Base-by-base conservation (phyloP, 1,284 basidiomycete genomes). In the Pascua sp. region DNA sequence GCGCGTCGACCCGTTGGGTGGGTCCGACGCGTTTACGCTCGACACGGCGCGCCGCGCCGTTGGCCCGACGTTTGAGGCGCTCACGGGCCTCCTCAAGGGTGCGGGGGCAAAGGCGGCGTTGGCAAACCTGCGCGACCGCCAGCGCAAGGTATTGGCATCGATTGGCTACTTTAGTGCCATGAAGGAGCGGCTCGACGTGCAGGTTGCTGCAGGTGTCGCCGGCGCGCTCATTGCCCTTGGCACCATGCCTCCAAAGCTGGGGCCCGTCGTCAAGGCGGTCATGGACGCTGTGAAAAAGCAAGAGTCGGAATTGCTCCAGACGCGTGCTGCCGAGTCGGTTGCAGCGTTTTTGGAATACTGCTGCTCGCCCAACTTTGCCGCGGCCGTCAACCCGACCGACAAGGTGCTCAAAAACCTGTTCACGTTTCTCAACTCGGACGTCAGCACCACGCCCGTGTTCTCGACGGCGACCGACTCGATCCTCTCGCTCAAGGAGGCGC, bases 241-340 rank as follows among this genome's bases (percentile, higher is more conserved):
- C 67, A 84, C 85, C 41, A 86, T 90, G 41, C 93, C 94, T 0
- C 85, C 91, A 62, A 98, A 98, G 79, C 87, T 99, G 61, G 97
- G 92, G 64, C 95, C 90, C 0, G 86, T 99, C 47, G 93, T 99
- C 53, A 92, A 96, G 76, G 92, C 91, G 42, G 86, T 98, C 64
- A 98, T 98, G 89, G 96, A 95, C 64, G 91, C 92, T 41, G 88
- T 98, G 80, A 98, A 98, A 91, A 89, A 86, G 72, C 91, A 98
- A 71, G 89, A 91, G 66, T 97, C 95, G 63, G 59, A 85, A 38
- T 87, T 96, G 65, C 81, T 98, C 11, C 96, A 99, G 75, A 83
- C 80, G n/a, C 87, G 94, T 36, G 92, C 92, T 0, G 94, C 96
- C 0, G 81, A 82, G 0, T 87, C 92, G 0, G 88, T 98, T 8